These are phyloP conservation scores for Pelomyxa schiedti DNA, from an alignment of 78 protist species.

Conservation along the genomic window DNA sequence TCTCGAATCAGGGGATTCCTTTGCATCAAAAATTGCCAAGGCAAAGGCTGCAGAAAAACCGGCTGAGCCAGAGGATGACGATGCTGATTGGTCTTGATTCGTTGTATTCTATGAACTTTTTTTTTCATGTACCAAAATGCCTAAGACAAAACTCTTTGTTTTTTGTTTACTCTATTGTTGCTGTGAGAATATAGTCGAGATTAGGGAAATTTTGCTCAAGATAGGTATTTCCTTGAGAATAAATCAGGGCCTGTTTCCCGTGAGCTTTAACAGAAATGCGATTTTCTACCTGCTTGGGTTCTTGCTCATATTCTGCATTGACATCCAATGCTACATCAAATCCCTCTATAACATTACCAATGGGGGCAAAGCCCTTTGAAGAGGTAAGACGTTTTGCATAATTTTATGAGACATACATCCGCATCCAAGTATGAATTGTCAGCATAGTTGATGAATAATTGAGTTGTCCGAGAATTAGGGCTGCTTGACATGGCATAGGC, in stretches of 20 bases:
- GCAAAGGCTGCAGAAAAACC: no score
- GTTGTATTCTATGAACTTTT: no score
- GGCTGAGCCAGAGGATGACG: no score
- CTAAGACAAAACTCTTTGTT: no score
- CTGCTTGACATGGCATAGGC: slow-evolving; percentile 18
- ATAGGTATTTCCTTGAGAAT: neutral
- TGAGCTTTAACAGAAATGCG: no score
- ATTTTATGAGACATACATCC: no score
- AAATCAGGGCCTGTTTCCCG: neutral
- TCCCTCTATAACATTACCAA: neutral
- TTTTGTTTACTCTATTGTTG: no score
- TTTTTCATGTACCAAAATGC: no score
- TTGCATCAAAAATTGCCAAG: no score
- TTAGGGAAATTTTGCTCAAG: neutral
- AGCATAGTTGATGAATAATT: slow-evolving; percentile 30
- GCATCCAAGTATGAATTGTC: slow-evolving; percentile 23
- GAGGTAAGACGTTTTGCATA: no score
- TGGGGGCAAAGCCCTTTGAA: neutral
- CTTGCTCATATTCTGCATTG: neutral
- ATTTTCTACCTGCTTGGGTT: slow-evolving; percentile 16
- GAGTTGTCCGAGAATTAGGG: slow-evolving; percentile 33
- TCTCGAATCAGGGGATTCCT: no score
- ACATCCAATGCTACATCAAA: neutral
- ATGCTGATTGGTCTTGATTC: no score
- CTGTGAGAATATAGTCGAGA: neutral